phyloP scores from a whole-genome alignment of 257 asterid genomes.

The Marsdenia floribunda region DNA sequence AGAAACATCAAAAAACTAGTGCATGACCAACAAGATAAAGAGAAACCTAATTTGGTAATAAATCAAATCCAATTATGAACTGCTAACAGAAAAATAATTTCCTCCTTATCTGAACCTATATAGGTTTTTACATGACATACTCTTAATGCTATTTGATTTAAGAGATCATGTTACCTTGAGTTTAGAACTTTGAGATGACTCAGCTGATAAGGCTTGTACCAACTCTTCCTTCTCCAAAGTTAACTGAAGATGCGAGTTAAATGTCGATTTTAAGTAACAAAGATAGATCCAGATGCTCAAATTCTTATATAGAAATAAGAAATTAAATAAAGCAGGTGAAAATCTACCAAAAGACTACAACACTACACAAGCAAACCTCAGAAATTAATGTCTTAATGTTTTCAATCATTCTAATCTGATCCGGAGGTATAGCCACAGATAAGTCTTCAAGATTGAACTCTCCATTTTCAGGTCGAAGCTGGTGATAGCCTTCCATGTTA shows the following conservation, averaged over 20 bases:
- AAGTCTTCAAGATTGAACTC: slow-evolving; percentile 44
- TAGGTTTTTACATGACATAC: slow-evolving; percentile 1
- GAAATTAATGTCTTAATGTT: slow-evolving; percentile 68
- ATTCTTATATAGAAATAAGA: slow-evolving; percentile 4
- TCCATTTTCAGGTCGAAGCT: slow-evolving; percentile 40
- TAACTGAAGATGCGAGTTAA: slow-evolving; percentile 44
- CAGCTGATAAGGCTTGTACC: slow-evolving; percentile 66
- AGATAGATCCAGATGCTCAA: neutral
- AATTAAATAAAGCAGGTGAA: slow-evolving; percentile 16
- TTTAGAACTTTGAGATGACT: slow-evolving; percentile 65
- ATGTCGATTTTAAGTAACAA: slow-evolving; percentile 5
- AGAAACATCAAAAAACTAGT: neutral
- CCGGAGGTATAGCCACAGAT: slow-evolving; percentile 63
- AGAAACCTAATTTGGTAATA: neutral
- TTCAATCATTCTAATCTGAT: slow-evolving; percentile 76
- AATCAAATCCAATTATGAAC: neutral
- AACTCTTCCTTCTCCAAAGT: slow-evolving; percentile 81
- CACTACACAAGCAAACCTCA: slow-evolving; percentile 51
- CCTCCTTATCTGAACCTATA: slow-evolving; percentile 10
- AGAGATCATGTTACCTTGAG: slow-evolving; percentile 54
- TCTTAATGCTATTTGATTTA: neutral
- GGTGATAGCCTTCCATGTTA: slow-evolving; percentile 31
- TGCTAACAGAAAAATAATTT: neutral
- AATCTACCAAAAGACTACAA: slow-evolving; percentile 11
- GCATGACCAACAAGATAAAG: neutral